phyloP scores from a whole-genome alignment of 495 filamentous ascomycete genomes.

The Penicillium simplicissimum region DNA sequence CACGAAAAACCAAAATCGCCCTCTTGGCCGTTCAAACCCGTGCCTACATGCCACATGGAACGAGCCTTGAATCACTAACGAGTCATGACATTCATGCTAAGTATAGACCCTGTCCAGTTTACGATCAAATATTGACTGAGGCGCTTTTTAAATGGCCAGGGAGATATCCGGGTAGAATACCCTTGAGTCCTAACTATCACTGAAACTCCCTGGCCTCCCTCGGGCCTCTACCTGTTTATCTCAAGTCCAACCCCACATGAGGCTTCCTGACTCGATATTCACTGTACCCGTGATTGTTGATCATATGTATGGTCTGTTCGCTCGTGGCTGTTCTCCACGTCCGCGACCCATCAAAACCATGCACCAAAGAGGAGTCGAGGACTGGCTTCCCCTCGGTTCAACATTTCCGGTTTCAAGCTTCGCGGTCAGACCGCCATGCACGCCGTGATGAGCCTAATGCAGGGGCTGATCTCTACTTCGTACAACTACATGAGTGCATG shows the following conservation, averaged over 20 bases:
- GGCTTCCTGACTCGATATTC: too few relatives aligned
- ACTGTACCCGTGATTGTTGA: background rate
- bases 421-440: constrained; percentile 3
- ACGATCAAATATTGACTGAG: background rate
- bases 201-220: too few relatives aligned
- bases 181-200: background rate
- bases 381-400: constrained; percentile 11
- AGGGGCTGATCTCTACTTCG: constrained; percentile 17
- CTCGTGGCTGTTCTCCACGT: constrained; percentile 1
- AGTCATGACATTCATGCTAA: background rate
- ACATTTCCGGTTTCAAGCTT: constrained; percentile 22
- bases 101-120: background rate
- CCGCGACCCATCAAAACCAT: background rate
- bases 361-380: constrained; percentile 1
- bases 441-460: constrained; percentile 23
- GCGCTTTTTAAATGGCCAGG: background rate
- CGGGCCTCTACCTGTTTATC: too few relatives aligned
- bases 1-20: constrained; percentile 1
- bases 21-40: background rate
- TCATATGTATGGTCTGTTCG: background rate
- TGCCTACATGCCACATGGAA: background rate
- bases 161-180: background rate
- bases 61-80: background rate
- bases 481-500: too few relatives aligned
- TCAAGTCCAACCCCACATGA: too few relatives aligned